These are phyloP conservation scores for Coemansia sp. DNA, from an alignment of 192 early-diverging fungal species.

Conservation along the genomic window DNA sequence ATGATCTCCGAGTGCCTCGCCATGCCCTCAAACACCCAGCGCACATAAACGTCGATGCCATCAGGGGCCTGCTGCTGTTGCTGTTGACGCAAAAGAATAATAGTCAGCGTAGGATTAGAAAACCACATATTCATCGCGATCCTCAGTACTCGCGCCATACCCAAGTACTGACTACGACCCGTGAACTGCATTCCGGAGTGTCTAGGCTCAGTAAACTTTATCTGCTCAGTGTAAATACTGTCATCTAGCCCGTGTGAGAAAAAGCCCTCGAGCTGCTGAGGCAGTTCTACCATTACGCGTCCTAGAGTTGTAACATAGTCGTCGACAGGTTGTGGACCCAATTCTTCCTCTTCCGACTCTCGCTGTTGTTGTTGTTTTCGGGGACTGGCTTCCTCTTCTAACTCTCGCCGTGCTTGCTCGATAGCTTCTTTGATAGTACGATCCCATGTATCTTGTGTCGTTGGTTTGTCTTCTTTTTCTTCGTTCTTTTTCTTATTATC, in stretches of 20 bases:
- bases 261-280: constrained; percentile 43
- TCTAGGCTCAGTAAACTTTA: constrained; percentile 33
- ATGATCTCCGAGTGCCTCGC: constrained; percentile 40
- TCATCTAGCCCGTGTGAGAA: constrained; percentile 27
- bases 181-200: constrained; percentile 40
- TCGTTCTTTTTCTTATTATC: not conserved
- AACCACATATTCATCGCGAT: constrained; percentile 47
- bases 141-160: constrained; percentile 30
- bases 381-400: constrained; percentile 1
- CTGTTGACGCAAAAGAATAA: constrained; percentile 27
- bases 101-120: constrained; percentile 18
- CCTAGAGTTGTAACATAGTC: constrained; percentile 45
- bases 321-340: not conserved
- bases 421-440: constrained; percentile 46
- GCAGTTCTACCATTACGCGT: constrained; percentile 45
- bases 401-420: constrained; percentile 40
- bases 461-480: not conserved
- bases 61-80: constrained; percentile 13
- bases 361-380: not conserved
- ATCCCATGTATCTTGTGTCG: constrained; percentile 29
- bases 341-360: not conserved
- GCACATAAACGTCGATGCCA: constrained; percentile 30
- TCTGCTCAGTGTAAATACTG: constrained; percentile 20
- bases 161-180: constrained; percentile 36
- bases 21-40: constrained; percentile 54